A percentile compares a stretch with the other conserved stretches of the same genome.
Conservation (phyloP, 2,329 filamentous ascomycete genomes). For the Xylaria sp. region DNA sequence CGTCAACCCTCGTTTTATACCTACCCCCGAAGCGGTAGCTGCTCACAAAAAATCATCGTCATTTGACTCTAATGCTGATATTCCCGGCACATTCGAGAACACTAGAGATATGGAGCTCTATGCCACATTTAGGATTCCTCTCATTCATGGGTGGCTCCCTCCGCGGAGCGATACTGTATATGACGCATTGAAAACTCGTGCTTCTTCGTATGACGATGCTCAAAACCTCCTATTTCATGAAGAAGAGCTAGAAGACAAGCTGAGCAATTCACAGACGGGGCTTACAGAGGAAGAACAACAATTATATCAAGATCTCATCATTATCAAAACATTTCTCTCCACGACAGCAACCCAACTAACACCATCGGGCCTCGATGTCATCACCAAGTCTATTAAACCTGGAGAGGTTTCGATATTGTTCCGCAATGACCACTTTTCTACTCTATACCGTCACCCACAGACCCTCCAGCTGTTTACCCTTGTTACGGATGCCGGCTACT, state of each 20-base stretch:
- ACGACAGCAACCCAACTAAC: slow-evolving; percentile 89
- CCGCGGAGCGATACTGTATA: slow-evolving; percentile 73
- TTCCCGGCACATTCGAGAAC: slow-evolving; percentile 82
- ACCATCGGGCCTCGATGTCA: slow-evolving; percentile 78
- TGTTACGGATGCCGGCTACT: slow-evolving; percentile 93
- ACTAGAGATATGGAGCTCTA: slow-evolving; percentile 93
- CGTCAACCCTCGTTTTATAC: slow-evolving; percentile 89
- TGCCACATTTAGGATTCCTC: slow-evolving; percentile 84
- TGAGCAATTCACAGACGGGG: slow-evolving; percentile 66
- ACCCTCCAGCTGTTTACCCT: slow-evolving; percentile 81
- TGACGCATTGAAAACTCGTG: slow-evolving; percentile 76
- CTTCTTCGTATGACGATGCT: slow-evolving; percentile 89
- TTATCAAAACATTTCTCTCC: slow-evolving; percentile 85
- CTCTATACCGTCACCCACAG: slow-evolving; percentile 86
- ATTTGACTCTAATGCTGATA: slow-evolving; percentile 58
- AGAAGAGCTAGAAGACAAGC: slow-evolving; percentile 86
- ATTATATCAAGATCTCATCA: slow-evolving; percentile 82
- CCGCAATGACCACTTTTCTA: slow-evolving; percentile 97
- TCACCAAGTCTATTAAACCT: slow-evolving; percentile 75
- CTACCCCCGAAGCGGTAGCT: slow-evolving; percentile 60
- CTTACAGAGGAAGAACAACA: slow-evolving; percentile 80
- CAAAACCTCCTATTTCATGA: slow-evolving; percentile 90
- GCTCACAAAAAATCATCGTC: slow-evolving; percentile 64
- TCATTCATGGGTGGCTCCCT: slow-evolving; percentile 95
- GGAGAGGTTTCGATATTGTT: slow-evolving; percentile 92